phyloP scores from a whole-genome alignment of 2,329 filamentous ascomycete species.

The Pestalotiopsis sp. region DNA sequence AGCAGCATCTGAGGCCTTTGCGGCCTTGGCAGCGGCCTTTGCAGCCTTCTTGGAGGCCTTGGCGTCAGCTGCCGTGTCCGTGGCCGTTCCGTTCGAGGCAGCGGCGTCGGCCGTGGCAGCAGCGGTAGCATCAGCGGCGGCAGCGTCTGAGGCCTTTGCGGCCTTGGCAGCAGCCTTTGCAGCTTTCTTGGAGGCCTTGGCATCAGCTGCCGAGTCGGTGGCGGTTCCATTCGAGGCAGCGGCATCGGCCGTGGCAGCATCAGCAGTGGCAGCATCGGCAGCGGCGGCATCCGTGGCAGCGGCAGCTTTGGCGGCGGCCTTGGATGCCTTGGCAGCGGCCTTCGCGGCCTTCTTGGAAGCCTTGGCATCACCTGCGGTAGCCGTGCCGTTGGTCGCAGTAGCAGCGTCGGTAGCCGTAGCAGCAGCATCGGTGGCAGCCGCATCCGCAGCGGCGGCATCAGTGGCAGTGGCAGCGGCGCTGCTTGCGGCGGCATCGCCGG shows the following conservation, averaged over 20 bases:
- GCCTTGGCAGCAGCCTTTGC: conserved; percentile 7
- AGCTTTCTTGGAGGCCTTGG: not conserved
- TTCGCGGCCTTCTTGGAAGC: conserved; percentile 9
- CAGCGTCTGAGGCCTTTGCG: not conserved
- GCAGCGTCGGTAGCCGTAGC: not conserved
- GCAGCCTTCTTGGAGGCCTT: conserved; percentile 27
- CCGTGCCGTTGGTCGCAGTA: not conserved
- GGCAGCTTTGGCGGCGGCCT: conserved; percentile 3
- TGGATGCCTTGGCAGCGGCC: conserved; percentile 3
- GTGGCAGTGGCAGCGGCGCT: not conserved
- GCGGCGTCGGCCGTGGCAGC: not conserved
- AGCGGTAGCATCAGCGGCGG: not conserved
- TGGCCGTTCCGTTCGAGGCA: not conserved
- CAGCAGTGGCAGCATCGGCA: not conserved
- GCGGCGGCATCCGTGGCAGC: not conserved
- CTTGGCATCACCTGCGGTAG: not conserved
- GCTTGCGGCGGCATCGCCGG: not conserved
- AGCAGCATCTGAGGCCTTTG: conserved; percentile 42
- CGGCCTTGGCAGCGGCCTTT: conserved; percentile 23
- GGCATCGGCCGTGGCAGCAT: not conserved
- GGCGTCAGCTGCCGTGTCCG: not conserved
- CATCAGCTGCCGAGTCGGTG: not conserved
- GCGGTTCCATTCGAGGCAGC: not conserved
- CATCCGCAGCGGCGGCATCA: not conserved
- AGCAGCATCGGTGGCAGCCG: not conserved